Evolutionary conservation across 495 filamentous ascomycete species (phyloP), one percentile per base, ranked within the genome.

Genomic region (Emericellopsis terricola): DNA sequence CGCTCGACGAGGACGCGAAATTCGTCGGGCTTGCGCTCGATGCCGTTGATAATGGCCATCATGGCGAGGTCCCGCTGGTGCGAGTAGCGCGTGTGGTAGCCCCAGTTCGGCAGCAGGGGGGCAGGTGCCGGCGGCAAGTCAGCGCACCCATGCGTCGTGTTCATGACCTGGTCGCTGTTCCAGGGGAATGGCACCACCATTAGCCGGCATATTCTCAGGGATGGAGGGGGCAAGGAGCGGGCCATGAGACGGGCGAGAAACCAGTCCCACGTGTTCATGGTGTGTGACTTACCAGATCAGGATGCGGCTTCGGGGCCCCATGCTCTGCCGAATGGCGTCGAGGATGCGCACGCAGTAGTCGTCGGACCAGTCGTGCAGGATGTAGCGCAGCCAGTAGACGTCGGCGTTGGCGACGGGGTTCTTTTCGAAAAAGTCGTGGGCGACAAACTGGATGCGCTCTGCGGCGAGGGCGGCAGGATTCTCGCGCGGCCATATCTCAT

Each of bases 331-430:
- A 24, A 59, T 42, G 5, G 31, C 31, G 15, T 31, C 23, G 19
- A 62, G 47, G 15, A 62, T 63, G 15, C 45, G 38, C 8, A 57
- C 36, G 28, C 50, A 55, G 43, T 59, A 56, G n/a, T 48, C 41
- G 38, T 62, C 57, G 8, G 53, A 51, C 60, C 55, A 62, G 36
- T 62, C 46, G 32, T 54, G 52, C 32, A 62, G 28, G 14, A 64
- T 55, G 9, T 42, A 51, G 11, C 57, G 51, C 2, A 61, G 39
- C 50, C 51, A 57, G 33, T 64, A 64, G 4, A 61, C 42, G 18
- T 56, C 57, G 1, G 57, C 60, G 9, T 43, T 39, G 14, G 44
- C 40, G 33, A 54, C 40, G 2, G 60, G 56, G 28, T 64, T 59
- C 18, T 28, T 7, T 5, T 43, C 15, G 46, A 61, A 64, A 33